Evolutionary conservation across 495 filamentous ascomycete genomes (phyloP).

Genomic region (Annulohypoxylon moriforme): DNA sequence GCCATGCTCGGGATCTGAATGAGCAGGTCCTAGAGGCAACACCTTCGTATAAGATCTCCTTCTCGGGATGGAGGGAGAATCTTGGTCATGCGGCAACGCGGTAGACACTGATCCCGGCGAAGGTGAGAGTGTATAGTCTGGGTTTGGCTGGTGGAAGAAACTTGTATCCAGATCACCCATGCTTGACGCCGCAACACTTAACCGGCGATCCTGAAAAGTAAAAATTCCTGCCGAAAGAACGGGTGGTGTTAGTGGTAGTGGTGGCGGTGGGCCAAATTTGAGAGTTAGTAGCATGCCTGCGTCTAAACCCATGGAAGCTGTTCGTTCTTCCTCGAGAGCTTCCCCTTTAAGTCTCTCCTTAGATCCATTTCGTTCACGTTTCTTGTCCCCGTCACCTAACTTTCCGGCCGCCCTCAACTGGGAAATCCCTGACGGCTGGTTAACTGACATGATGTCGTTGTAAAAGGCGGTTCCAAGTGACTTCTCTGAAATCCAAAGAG

Average conservation of each 20-base stretch:
- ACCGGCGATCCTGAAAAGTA: slow-evolving; percentile 55
- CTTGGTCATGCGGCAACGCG: slow-evolving; percentile 42
- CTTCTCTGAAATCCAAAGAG: slow-evolving; percentile 35
- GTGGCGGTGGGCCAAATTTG: slow-evolving; percentile 50
- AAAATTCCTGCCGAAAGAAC: slow-evolving; percentile 47
- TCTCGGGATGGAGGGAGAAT: slow-evolving; percentile 47
- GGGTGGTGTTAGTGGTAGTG: slow-evolving; percentile 56
- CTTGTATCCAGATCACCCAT: slow-evolving; percentile 50
- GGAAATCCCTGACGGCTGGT: slow-evolving; percentile 32
- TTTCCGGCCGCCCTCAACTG: slow-evolving; percentile 14
- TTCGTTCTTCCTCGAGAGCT: slow-evolving; percentile 19
- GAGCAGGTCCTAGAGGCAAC: slow-evolving; percentile 48
- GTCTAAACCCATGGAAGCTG: slow-evolving; percentile 21
- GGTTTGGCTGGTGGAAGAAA: slow-evolving; percentile 57
- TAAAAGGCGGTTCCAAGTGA: slow-evolving; percentile 37
- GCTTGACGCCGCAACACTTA: slow-evolving; percentile 53
- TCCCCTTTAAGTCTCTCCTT: slow-evolving; percentile 24
- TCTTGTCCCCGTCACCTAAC: slow-evolving; percentile 20
- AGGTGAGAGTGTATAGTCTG: slow-evolving; percentile 49
- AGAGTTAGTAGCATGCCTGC: slow-evolving; percentile 42
- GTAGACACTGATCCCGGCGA: slow-evolving; percentile 47
- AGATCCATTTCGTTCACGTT: slow-evolving; percentile 24
- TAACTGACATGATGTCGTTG: slow-evolving; percentile 44
- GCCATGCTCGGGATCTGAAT: slow-evolving; percentile 18
- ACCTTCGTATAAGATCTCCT: slow-evolving; percentile 58